These are phyloP conservation scores for Solanum ossicruentum DNA, from an alignment of 257 asterid species.

Conservation along the genomic window DNA sequence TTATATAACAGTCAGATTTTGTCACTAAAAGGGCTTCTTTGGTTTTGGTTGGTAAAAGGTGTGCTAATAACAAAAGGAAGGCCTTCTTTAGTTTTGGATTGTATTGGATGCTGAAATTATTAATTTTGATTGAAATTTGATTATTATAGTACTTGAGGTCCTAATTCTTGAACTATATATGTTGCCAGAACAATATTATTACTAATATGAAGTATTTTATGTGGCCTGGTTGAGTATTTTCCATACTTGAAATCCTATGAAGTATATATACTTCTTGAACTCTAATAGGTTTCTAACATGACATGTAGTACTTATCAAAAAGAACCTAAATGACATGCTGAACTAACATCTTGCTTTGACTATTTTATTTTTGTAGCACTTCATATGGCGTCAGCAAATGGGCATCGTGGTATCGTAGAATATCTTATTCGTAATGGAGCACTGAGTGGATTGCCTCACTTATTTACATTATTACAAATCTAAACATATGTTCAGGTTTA, in stretches of 20 bases:
- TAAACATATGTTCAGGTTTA: not conserved
- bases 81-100: no score
- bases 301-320: not conserved
- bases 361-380: constrained; percentile 42
- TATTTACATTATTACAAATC: not conserved
- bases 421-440: constrained; percentile 65
- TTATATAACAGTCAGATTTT: not conserved
- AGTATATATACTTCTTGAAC: not conserved
- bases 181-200: no score
- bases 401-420: constrained; percentile 53
- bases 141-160: no score
- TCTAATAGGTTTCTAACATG: not conserved
- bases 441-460: constrained; percentile 20
- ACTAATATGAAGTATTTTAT: no score
- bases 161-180: no score
- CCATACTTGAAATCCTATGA: no score
- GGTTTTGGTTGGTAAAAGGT: not conserved
- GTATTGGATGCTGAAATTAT: no score
- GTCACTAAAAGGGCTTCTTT: not conserved
- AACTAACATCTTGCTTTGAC: not conserved
- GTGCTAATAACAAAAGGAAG: not conserved
- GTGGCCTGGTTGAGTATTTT: no score
- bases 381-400: constrained; percentile 98
- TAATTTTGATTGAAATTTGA: no score
- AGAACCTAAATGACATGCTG: not conserved